Conservation (phyloP, 2,329 filamentous ascomycete genomes). For the Talaromyces marneffei region DNA sequence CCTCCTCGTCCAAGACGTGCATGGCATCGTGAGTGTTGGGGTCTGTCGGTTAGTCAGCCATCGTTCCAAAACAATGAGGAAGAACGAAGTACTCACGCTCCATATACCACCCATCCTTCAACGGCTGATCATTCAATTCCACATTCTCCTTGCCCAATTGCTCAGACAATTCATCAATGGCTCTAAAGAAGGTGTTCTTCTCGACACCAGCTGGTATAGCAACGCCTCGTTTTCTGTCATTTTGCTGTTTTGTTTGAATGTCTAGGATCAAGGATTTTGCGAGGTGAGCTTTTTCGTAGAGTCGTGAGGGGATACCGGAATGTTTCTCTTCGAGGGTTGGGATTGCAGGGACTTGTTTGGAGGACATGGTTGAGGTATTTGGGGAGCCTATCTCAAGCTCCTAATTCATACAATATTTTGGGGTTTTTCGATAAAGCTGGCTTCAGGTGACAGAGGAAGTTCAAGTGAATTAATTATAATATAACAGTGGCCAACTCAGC, state of each 20-base stretch:
- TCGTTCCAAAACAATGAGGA: too few relatives aligned
- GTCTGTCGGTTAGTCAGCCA: constrained; percentile 4
- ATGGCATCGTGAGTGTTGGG: constrained; percentile 16
- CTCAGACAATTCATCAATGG: constrained; percentile 32
- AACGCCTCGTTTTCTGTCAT: not conserved
- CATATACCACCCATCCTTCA: constrained; percentile 35
- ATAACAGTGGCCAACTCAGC: not conserved
- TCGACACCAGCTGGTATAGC: constrained; percentile 37
- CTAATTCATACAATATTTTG: not conserved
- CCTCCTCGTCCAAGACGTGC: constrained; percentile 13
- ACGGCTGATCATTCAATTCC: constrained; percentile 38
- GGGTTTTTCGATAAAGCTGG: not conserved
- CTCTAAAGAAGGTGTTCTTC: constrained; percentile 29
- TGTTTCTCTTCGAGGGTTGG: constrained; percentile 12
- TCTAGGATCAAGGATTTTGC: constrained; percentile 10
- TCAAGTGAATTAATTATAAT: not conserved
- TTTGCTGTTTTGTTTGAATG: constrained; percentile 11
- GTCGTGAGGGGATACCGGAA: constrained; percentile 10
- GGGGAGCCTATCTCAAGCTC: not conserved
- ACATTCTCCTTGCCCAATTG: constrained; percentile 36
- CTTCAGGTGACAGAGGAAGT: not conserved
- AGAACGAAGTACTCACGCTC: not conserved
- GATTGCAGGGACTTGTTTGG: constrained; percentile 1
- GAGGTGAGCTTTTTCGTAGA: constrained; percentile 11
- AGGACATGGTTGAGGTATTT: not conserved